These are phyloP conservation scores for Crucihimalaya himalaica DNA, from an alignment of 345 rosid genomes.

Conservation along the genomic window DNA sequence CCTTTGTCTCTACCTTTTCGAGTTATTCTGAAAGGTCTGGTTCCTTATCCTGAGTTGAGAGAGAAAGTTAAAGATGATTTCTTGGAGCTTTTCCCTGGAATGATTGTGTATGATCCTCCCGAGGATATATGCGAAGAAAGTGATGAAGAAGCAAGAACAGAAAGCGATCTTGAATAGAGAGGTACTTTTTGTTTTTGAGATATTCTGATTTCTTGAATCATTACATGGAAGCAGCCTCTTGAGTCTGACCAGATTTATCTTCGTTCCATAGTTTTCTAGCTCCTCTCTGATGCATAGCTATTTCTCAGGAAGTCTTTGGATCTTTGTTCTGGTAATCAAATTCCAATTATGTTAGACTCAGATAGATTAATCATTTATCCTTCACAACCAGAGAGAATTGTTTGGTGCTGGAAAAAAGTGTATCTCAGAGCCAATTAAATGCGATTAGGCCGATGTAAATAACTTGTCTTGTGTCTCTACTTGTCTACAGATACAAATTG, in stretches of 20 bases:
- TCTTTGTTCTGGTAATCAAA: background rate
- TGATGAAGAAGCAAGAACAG: slow-evolving; percentile 47
- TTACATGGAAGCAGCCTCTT: background rate
- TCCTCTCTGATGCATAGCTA: background rate
- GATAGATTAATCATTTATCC: background rate
- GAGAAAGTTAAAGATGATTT: slow-evolving; percentile 83
- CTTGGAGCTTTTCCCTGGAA: slow-evolving; percentile 84
- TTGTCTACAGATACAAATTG: background rate
- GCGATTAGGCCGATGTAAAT: background rate
- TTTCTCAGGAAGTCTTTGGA: background rate
- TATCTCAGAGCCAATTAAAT: background rate
- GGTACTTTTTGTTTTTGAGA: background rate
- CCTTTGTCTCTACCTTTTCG: slow-evolving; percentile 90
- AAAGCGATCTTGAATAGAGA: slow-evolving; percentile 53
- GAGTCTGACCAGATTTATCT: background rate
- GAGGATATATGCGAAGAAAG: slow-evolving; percentile 63
- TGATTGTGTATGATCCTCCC: slow-evolving; percentile 85
- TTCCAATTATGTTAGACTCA: background rate
- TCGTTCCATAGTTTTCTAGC: background rate
- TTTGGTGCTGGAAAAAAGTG: background rate
- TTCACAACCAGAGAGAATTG: background rate
- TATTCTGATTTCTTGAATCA: background rate
- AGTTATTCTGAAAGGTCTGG: slow-evolving; percentile 85
- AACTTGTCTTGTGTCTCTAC: background rate
- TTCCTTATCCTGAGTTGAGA: slow-evolving; percentile 79